Conservation (phyloP, 768 basidiomycete species). For the Leccinum incarnatum region DNA sequence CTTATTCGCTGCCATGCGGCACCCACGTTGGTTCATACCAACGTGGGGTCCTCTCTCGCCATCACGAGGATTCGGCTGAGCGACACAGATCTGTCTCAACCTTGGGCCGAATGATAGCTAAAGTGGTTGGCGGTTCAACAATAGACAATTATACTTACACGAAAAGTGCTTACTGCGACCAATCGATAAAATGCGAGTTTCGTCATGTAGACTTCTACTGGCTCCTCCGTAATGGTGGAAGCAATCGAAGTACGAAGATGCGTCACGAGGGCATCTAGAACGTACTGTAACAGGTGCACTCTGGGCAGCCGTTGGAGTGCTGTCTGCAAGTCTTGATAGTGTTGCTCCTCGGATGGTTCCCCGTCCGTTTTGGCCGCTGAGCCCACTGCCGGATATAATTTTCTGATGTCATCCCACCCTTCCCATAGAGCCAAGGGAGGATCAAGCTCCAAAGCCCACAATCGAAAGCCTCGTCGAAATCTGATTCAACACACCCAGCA, state of each 20-base stretch:
- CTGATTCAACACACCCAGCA: slow-evolving; percentile 68
- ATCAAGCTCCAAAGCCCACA: slow-evolving; percentile 91
- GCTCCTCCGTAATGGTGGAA: slow-evolving; percentile 65
- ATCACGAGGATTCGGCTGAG: too few relatives aligned
- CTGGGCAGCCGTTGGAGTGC: slow-evolving; percentile 71
- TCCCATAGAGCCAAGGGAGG: slow-evolving; percentile 85
- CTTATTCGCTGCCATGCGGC: too few relatives aligned
- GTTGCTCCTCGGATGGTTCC: slow-evolving; percentile 53
- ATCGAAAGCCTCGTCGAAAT: slow-evolving; percentile 10
- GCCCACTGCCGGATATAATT: slow-evolving; percentile 79
- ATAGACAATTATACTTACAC: background rate
- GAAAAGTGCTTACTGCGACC: slow-evolving; percentile 65
- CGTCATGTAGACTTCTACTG: slow-evolving; percentile 75
- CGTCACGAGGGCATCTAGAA: slow-evolving; percentile 72
- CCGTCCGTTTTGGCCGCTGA: slow-evolving; percentile 52
- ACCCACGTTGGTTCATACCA: too few relatives aligned
- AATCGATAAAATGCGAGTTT: slow-evolving; percentile 81
- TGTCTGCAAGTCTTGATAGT: slow-evolving; percentile 56
- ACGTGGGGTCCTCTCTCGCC: too few relatives aligned
- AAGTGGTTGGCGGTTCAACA: slow-evolving; percentile 2
- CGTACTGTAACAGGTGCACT: slow-evolving; percentile 61
- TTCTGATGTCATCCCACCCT: slow-evolving; percentile 88
- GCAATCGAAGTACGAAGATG: slow-evolving; percentile 75
- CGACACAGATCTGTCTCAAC: slow-evolving; percentile 66
- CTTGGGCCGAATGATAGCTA: slow-evolving; percentile 82